Conservation (phyloP, 805 yeast genomes). For the Saccharomycopsis vini region DNA sequence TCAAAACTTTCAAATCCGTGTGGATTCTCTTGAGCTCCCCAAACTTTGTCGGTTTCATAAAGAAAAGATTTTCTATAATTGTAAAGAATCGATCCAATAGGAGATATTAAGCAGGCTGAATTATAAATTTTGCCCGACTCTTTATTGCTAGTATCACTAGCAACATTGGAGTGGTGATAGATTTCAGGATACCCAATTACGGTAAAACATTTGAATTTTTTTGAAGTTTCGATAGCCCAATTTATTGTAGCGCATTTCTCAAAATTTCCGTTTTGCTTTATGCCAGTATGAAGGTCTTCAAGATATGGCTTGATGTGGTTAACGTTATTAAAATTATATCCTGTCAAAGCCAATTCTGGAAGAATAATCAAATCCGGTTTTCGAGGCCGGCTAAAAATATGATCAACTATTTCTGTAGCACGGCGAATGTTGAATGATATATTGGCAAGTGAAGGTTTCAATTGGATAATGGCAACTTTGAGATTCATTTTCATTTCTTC, state of each 20-base stretch:
- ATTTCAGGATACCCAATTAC: conserved; percentile 78
- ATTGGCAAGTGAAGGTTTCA: conserved; percentile 56
- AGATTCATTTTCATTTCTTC: conserved; percentile 7
- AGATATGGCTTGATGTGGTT: conserved; percentile 48
- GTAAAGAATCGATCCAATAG: conserved; percentile 46
- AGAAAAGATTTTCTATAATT: conserved; percentile 72
- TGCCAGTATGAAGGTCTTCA: conserved; percentile 31
- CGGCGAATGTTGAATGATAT: conserved; percentile 43
- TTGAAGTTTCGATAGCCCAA: conserved; percentile 47
- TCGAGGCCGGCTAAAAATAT: conserved; percentile 22
- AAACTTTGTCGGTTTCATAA: conserved; percentile 67
- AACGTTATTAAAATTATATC: conserved; percentile 55
- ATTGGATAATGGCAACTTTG: conserved; percentile 34
- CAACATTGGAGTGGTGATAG: too few species aligned
- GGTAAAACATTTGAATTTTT: conserved; percentile 48
- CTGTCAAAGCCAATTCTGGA: conserved; percentile 81
- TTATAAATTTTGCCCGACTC: too few species aligned
- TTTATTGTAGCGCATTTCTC: conserved; percentile 37
- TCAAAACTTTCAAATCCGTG: conserved; percentile 46
- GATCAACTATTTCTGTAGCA: conserved; percentile 35
- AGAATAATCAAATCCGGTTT: conserved; percentile 59
- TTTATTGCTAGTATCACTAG: too few species aligned
- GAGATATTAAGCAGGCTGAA: conserved; percentile 57
- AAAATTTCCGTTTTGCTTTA: not conserved
- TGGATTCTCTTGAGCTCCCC: conserved; percentile 73